Percentiles rank a stretch among this genome's conserved stretches.
Conservation (phyloP, 1,284 basidiomycete species). For the Microstroma glucosiphilum region DNA sequence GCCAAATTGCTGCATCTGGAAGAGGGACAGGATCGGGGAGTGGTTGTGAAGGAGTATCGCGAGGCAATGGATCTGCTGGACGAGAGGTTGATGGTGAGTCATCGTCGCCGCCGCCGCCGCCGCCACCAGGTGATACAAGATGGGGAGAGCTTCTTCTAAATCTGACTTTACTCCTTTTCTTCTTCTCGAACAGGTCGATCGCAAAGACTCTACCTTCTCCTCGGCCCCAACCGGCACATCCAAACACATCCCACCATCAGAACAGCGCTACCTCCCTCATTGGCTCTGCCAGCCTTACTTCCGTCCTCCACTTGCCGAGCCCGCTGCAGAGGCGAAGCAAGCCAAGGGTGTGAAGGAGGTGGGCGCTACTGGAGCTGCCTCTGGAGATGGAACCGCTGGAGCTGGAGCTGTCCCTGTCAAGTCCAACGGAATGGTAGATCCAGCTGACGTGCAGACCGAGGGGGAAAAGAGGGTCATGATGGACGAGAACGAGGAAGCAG, state of each 20-base stretch:
- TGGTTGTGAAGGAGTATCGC: constrained; percentile 58
- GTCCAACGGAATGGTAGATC: too few species aligned
- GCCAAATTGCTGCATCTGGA: constrained; percentile 11
- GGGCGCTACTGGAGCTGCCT: not conserved
- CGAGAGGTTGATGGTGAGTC: constrained; percentile 59
- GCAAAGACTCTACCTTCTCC: not conserved
- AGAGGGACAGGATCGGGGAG: constrained; percentile 44
- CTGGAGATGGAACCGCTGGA: too few species aligned
- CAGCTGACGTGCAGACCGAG: not conserved
- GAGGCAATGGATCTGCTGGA: constrained; percentile 62
- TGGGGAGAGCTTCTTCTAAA: too few species aligned
- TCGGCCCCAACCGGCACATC: constrained; percentile 36
- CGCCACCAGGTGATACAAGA: too few species aligned
- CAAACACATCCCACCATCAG: constrained; percentile 12
- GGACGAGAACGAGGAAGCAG: not conserved
- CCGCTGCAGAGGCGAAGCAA: not conserved
- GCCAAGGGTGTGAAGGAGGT: not conserved
- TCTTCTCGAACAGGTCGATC: too few species aligned
- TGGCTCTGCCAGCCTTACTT: constrained; percentile 84
- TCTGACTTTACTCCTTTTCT: too few species aligned
- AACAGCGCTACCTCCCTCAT: constrained; percentile 61
- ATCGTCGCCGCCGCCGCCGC: too few species aligned
- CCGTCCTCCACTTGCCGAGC: constrained; percentile 53
- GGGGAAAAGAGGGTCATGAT: not conserved
- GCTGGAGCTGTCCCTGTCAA: too few species aligned